phyloP scores from a whole-genome alignment of 495 filamentous ascomycete species.

The Articulospora tetracladia region DNA sequence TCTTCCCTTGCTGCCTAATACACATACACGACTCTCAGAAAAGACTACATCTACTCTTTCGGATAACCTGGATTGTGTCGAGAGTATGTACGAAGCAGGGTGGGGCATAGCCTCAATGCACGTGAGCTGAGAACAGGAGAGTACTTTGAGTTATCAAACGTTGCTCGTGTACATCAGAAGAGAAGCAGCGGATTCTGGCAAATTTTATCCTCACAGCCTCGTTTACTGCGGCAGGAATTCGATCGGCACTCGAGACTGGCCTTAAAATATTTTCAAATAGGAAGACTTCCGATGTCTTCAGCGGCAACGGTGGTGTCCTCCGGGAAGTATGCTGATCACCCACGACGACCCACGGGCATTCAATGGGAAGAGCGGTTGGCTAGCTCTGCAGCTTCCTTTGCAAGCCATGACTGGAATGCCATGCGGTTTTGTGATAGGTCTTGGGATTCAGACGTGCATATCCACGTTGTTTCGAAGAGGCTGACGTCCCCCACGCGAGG shows the following conservation, averaged over 20 bases:
- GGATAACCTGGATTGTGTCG: no score
- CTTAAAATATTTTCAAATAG: not conserved
- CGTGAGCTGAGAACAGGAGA: not conserved
- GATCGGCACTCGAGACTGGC: not conserved
- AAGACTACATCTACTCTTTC: no score
- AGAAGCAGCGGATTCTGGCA: not conserved
- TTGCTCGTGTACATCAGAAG: no score
- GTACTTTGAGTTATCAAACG: no score
- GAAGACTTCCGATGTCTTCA: not conserved
- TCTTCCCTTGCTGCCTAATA: no score
- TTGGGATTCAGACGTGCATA: not conserved
- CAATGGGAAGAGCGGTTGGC: not conserved
- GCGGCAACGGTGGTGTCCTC: not conserved
- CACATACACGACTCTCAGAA: no score
- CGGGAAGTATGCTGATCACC: not conserved
- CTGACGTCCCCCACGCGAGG: constrained; percentile 3
- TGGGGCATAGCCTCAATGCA: no score
- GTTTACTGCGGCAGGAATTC: not conserved
- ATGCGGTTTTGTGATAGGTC: not conserved
- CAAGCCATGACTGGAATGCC: not conserved
- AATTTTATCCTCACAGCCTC: not conserved
- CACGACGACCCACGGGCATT: not conserved
- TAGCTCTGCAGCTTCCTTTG: not conserved
- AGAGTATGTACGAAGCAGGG: no score
- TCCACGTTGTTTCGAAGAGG: not conserved